Conservation (phyloP, 208 protist species). For the Acanthamoeba triangularis region DNA sequence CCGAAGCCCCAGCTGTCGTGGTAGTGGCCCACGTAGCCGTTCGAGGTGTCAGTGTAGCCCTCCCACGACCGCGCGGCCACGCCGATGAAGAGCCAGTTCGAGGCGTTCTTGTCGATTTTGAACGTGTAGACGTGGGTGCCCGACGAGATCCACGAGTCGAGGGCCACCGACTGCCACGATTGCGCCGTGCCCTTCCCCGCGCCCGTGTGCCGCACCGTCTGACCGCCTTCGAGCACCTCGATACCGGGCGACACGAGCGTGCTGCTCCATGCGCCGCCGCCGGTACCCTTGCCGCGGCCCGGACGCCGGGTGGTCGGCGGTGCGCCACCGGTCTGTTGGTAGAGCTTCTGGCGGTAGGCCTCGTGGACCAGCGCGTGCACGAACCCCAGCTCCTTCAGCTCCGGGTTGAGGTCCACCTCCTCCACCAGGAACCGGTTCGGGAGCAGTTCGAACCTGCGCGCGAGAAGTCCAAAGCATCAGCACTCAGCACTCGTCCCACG, state of each 20-base stretch:
- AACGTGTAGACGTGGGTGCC: slow-evolving; percentile 20
- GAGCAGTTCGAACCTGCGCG: background rate
- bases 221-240: background rate
- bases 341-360: slow-evolving; percentile 66
- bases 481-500: too few relatives aligned
- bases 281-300: background rate
- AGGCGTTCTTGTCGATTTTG: slow-evolving; percentile 37
- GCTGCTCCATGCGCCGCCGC: background rate
- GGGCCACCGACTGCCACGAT: background rate
- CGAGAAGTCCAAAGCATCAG: too few relatives aligned
- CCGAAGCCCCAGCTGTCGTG: slow-evolving; percentile 40
- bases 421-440: slow-evolving; percentile 54
- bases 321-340: background rate
- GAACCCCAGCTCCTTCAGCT: background rate
- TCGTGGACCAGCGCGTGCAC: slow-evolving; percentile 36
- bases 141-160: slow-evolving; percentile 4
- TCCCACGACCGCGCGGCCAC: slow-evolving; percentile 16
- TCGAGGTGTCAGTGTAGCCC: background rate
- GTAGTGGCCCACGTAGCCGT: slow-evolving; percentile 12
- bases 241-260: background rate
- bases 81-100: slow-evolving; percentile 62
- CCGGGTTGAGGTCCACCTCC: slow-evolving; percentile 37
- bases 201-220: background rate
- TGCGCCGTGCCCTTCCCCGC: background rate
- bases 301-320: background rate